Evolutionary conservation across 2,329 filamentous ascomycete genomes (phyloP).

Genomic region (Diaporthe sp.): DNA sequence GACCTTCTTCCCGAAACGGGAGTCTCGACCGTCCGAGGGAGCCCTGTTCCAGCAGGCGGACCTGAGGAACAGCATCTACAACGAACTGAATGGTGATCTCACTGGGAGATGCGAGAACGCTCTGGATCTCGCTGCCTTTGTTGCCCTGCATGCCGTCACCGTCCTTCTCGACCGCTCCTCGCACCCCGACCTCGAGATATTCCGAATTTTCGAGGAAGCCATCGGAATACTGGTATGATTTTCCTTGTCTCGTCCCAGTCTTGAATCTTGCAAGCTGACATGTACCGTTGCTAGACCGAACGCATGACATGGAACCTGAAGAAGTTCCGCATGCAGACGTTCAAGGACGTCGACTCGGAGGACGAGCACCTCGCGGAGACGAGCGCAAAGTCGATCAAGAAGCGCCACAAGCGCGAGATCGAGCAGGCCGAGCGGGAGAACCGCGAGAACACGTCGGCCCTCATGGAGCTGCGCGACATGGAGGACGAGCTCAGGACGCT

Average conservation of each 20-base stretch:
- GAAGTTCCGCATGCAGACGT: conserved; percentile 70
- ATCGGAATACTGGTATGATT: conserved; percentile 70
- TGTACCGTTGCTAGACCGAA: conserved; percentile 62
- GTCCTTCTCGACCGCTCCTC: conserved; percentile 72
- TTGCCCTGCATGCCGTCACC: conserved; percentile 72
- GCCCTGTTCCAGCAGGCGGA: conserved; percentile 72
- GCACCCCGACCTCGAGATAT: conserved; percentile 73
- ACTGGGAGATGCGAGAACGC: conserved; percentile 73
- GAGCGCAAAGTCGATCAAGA: conserved; percentile 58
- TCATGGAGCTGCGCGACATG: conserved; percentile 74
- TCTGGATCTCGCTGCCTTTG: conserved; percentile 72
- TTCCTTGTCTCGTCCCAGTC: background rate
- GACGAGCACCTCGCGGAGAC: conserved; percentile 54
- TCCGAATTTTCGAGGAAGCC: conserved; percentile 76
- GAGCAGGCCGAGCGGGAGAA: conserved; percentile 67
- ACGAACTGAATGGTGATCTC: conserved; percentile 75
- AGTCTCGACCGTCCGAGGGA: conserved; percentile 67
- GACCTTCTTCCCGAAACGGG: conserved; percentile 69
- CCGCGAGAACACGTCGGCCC: conserved; percentile 72
- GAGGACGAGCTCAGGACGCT: conserved; percentile 74
- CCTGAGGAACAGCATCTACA: conserved; percentile 73
- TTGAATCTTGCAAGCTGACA: background rate
- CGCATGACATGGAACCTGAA: conserved; percentile 74
- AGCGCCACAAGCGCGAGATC: conserved; percentile 55
- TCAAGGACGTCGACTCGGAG: conserved; percentile 56